Evolutionary conservation across 108 stramenopile genomes (phyloP).

Genomic region (Cyclotella cryptica): DNA sequence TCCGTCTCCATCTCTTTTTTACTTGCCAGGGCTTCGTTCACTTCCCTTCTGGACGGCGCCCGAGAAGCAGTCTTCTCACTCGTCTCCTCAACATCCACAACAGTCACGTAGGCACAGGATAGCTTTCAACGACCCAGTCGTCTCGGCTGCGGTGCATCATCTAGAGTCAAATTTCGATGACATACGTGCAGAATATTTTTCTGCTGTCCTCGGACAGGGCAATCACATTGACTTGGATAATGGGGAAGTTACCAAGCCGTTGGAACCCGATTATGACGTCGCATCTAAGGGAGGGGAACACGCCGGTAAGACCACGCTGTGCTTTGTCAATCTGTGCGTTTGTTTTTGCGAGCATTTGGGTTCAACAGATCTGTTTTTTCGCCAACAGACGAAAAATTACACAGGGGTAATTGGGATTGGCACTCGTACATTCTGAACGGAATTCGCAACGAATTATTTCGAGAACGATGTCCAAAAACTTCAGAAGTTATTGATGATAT

Average conservation of each 20-base stretch:
- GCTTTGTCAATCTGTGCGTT: background rate
- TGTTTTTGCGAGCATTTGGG: background rate
- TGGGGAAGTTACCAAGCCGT: slow-evolving; percentile 37
- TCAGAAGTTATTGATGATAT: slow-evolving; percentile 64
- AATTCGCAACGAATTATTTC: slow-evolving; percentile 57
- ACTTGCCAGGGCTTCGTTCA: slow-evolving; percentile 40
- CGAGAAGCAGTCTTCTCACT: background rate
- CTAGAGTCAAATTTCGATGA: slow-evolving; percentile 62
- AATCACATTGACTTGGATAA: slow-evolving; percentile 15
- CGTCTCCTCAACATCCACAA: slow-evolving; percentile 12
- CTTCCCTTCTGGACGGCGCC: slow-evolving; percentile 47
- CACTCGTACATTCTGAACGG: slow-evolving; percentile 88
- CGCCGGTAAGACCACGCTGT: slow-evolving; percentile 22
- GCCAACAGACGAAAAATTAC: background rate
- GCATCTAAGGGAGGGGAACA: slow-evolving; percentile 56
- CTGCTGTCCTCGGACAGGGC: slow-evolving; percentile 42
- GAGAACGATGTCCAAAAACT: slow-evolving; percentile 78
- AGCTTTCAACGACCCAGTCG: slow-evolving; percentile 82
- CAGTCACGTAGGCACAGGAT: slow-evolving; percentile 45
- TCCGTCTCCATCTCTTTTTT: slow-evolving; percentile 82
- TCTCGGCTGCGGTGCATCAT: slow-evolving; percentile 67
- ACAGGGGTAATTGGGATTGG: slow-evolving; percentile 89
- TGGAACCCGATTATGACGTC: slow-evolving; percentile 69
- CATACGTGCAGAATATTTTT: slow-evolving; percentile 79
- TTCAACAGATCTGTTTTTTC: background rate